phyloP scores from a whole-genome alignment of 2,329 filamentous ascomycete genomes.

The Aspergillus jensenii region DNA sequence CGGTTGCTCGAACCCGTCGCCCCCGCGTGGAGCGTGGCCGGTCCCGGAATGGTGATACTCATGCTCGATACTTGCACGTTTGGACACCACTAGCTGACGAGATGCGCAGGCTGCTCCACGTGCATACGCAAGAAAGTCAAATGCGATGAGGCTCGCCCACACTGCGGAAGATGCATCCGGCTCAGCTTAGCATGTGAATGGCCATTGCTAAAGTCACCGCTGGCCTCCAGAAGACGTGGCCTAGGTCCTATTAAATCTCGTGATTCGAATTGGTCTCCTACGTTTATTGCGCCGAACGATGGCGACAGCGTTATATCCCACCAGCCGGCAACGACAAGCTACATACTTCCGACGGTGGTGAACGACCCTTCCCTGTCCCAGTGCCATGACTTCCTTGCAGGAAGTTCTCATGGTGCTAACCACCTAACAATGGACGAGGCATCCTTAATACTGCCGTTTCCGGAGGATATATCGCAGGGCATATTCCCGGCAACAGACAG shows the following conservation, averaged over 20 bases:
- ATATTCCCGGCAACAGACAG: neutral
- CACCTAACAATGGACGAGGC: neutral
- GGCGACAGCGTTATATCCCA: neutral
- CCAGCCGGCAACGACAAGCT: no score
- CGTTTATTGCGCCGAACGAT: constrained; percentile 1
- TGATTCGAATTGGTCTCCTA: constrained; percentile 3
- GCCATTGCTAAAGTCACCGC: constrained; percentile 3
- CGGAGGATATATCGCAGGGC: neutral
- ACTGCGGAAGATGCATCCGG: constrained; percentile 9
- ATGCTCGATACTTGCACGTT: neutral
- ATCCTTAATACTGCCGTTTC: neutral
- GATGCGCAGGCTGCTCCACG: constrained; percentile 6
- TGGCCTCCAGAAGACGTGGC: constrained; percentile 10
- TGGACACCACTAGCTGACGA: neutral
- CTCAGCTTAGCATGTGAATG: constrained; percentile 10
- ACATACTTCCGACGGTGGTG: no score
- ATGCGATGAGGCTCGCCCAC: constrained; percentile 11
- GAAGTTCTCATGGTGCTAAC: neutral
- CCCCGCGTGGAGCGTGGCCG: constrained; percentile 8
- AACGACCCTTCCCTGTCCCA: no score
- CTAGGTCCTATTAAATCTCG: constrained; percentile 13
- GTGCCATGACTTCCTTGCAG: neutral
- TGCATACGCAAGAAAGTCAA: constrained; percentile 13
- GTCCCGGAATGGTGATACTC: constrained; percentile 10
- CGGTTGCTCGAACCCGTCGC: constrained; percentile 1